Base-by-base conservation (phyloP, 306 rosid species). In the Hippophae gyantsensis region DNA sequence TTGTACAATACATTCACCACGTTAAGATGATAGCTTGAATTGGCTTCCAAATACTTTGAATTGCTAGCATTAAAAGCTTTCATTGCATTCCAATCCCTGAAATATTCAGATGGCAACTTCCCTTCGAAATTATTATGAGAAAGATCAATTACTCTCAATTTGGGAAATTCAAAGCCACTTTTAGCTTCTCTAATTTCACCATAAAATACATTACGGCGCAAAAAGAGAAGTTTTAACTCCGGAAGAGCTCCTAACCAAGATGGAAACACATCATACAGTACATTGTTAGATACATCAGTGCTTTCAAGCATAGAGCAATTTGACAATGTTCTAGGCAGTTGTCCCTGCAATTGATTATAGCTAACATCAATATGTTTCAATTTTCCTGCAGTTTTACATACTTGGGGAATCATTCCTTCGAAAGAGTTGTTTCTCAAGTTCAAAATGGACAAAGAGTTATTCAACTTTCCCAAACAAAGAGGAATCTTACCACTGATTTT, bases 191-290 rank as follows among this genome's bases (percentile, higher is more conserved):
- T 51, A 7, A 71, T 71, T 12, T 1, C 40, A 12, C 74, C 74
- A 25, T 41, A 13, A 58, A 69, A 69, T 27, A 41, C 13, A 13
- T 61, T 69, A 2, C 54, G 40, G 0, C 74, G 25, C 8, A 61
- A 18, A 1, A 26, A 6, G 7, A 68, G 54, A 14, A 68, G 50
- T 10, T 61, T 43, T 8, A 68, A 68, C 23, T 9, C 1, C 0
- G 60, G 48, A 43, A 59, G 57, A 43, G 53, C 11, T 48, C 76
- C 79, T 11, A 70, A 2, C 76, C 74, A 79, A 13, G 47, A 70
- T 3, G 80, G 80, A 63, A 78, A 78, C 12, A 62, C 50, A 55
- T 67, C 62, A 45, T 44, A 26, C 7, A 55, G 6, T 14, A 26
- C 32, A 56, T 65, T 65, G 18, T 32, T 3, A 3, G 54, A 8